Base-by-base conservation (phyloP, 371 early-diverging fungal species). In the Mucor racemosus region DNA sequence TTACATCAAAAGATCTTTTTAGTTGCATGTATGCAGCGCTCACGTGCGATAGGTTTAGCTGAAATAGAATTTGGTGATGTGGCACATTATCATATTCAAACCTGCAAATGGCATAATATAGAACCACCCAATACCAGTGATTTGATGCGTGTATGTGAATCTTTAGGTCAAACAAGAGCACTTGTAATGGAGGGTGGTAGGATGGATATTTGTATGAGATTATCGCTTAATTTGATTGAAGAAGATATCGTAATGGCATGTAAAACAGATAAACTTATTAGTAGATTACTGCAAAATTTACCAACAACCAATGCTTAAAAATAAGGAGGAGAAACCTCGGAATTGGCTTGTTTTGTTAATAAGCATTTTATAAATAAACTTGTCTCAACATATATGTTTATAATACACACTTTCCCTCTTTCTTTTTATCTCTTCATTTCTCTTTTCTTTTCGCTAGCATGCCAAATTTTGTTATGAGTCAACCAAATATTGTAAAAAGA, bases 1-100 rank as follows among this genome's bases (percentile, higher is more conserved):
- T 64, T 89, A 31, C 95, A 95, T 69, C 96, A 95, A 68, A 93
- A 94, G 69, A 66, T 95, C 21, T 95, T 96, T 62, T 66, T 97
- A 35, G 85, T 93, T 0, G 84, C 94, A 0, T 73, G 94, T 40
- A 79, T 91, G 44, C 82, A 87, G 9, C 76, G 82, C 19, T 72
- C 91, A 9, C 82, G 94, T 33, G 82, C 85, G 9, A 76, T 80
- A 0, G 97, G 96, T 6, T 58, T 86, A 9, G 85, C 87, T n/a
- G 94, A 95, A 57, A 90, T 91, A 1, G 84, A 90, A 33, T 89
- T 94, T 69, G 88, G 86, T 0, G 90, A 91, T 58, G 90, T 90
- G 35, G 75, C 81, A 31, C 65, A 70, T 26, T 63, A 71, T 40
- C 78, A 82, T 73, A 66, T 84, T 4, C 87, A 90, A 55, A 76